A percentile compares a stretch with the other conserved stretches of the same genome.
These are phyloP conservation scores for Boletus rubroflammeus DNA, from an alignment of 768 basidiomycete species.

Conservation along the genomic window DNA sequence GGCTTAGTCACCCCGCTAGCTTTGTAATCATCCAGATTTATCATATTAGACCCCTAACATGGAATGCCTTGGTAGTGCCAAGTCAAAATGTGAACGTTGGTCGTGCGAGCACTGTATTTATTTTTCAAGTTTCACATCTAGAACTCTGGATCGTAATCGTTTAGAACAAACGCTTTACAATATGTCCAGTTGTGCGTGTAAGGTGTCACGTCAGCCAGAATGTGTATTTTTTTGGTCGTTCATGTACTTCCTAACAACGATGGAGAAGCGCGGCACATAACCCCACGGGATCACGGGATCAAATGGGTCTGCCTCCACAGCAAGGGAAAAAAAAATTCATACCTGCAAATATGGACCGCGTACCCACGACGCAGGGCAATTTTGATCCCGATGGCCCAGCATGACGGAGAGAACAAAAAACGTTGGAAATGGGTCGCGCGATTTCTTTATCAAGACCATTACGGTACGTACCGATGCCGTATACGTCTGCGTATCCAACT, in stretches of 20 bases:
- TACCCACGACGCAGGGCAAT: neutral
- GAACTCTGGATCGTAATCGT: neutral
- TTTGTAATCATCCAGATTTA: conserved; percentile 11
- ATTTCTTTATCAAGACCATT: conserved; percentile 6
- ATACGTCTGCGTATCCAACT: neutral
- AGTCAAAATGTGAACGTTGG: neutral
- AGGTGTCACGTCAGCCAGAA: neutral
- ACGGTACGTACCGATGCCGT: conserved; percentile 12
- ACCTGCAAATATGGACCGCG: neutral
- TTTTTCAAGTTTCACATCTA: neutral
- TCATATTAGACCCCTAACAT: conserved; percentile 12
- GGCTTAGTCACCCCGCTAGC: conserved; percentile 17
- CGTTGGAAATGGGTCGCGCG: neutral
- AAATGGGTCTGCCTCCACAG: neutral
- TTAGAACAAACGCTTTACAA: neutral
- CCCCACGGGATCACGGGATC: neutral
- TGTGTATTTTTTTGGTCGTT: neutral
- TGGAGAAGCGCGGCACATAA: neutral
- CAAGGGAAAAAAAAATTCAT: neutral
- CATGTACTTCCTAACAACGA: neutral
- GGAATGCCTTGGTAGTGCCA: too few relatives aligned
- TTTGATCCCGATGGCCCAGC: conserved; percentile 1
- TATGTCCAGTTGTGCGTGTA: neutral
- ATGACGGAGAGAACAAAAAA: neutral
- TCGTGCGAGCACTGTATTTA: neutral